Percentiles rank a stretch among this genome's conserved stretches.
Conservation (phyloP, 192 early-diverging fungal species). For the Entomortierella lignicola region DNA sequence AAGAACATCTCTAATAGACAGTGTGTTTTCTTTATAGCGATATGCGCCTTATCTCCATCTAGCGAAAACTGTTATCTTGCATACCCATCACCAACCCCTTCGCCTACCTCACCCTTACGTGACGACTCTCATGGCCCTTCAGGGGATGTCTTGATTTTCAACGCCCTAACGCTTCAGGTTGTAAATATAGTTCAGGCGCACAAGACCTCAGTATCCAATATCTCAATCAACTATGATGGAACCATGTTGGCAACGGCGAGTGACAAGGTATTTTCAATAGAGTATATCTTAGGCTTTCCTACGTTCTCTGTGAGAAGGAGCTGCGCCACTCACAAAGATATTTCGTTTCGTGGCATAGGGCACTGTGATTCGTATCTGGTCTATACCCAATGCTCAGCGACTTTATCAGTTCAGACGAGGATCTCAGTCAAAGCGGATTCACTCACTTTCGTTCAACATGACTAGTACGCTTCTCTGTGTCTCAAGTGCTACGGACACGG, state of each 20-base stretch:
- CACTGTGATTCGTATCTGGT: conserved; percentile 96
- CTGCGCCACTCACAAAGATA: background rate
- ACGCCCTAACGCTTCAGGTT: conserved; percentile 87
- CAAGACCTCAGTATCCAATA: conserved; percentile 88
- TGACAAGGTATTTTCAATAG: conserved; percentile 80
- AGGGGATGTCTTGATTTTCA: conserved; percentile 93
- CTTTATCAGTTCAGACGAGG: conserved; percentile 96
- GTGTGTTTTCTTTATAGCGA: conserved; percentile 60
- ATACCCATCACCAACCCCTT: conserved; percentile 84
- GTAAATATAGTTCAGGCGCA: conserved; percentile 96
- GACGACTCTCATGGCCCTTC: conserved; percentile 64
- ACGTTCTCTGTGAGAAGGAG: no score
- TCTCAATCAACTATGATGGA: conserved; percentile 93
- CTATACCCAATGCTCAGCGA: conserved; percentile 85
- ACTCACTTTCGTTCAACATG: conserved; percentile 89
- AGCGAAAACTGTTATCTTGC: conserved; percentile 96
- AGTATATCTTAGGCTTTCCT: background rate
- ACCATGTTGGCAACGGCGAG: conserved; percentile 93
- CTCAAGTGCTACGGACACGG: conserved; percentile 93
- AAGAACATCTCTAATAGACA: no score
- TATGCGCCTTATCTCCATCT: conserved; percentile 92
- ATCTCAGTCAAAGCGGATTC: conserved; percentile 91
- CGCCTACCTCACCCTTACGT: conserved; percentile 67
- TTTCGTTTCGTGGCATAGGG: conserved; percentile 59
- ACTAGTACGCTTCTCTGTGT: conserved; percentile 79